Evolutionary conservation across 192 early-diverging fungal genomes (phyloP).

Genomic region (Coemansia furcata): DNA sequence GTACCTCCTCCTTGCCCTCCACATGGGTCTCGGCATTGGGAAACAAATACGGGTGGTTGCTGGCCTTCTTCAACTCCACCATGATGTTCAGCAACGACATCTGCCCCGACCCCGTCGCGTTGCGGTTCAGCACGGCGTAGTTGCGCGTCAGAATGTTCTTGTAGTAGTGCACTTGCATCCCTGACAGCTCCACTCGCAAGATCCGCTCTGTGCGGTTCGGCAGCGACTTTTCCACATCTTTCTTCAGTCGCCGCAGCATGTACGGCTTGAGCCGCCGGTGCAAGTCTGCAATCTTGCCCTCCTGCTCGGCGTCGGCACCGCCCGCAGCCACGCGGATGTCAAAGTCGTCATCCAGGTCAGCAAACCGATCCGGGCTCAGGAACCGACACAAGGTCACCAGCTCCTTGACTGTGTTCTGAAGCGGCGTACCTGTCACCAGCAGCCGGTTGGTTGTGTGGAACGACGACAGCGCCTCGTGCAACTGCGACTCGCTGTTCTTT

Average conservation of each 20-base stretch:
- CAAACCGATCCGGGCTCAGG: conserved; percentile 89
- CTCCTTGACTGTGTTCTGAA: conserved; percentile 97
- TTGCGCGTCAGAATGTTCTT: conserved; percentile 95
- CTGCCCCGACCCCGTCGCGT: conserved; percentile 59
- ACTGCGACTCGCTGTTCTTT: conserved; percentile 91
- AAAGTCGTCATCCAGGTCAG: conserved; percentile 78
- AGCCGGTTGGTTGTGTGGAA: conserved; percentile 90
- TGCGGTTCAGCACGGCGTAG: conserved; percentile 81
- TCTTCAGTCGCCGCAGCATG: conserved; percentile 95
- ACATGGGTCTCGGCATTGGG: conserved; percentile 70
- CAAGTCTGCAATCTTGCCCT: conserved; percentile 80
- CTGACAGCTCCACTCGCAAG: conserved; percentile 87
- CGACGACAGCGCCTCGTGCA: conserved; percentile 86
- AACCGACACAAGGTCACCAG: conserved; percentile 88
- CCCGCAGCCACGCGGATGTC: conserved; percentile 60
- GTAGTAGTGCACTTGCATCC: conserved; percentile 90
- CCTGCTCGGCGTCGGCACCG: conserved; percentile 59
- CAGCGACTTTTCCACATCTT: conserved; percentile 96
- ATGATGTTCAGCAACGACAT: conserved; percentile 90
- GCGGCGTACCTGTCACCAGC: conserved; percentile 97
- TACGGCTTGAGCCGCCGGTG: conserved; percentile 81
- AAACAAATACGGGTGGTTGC: conserved; percentile 94
- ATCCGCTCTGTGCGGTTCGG: conserved; percentile 96
- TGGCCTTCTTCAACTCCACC: conserved; percentile 95
- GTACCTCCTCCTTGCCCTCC: conserved; percentile 64